Conservation (phyloP, 163 green algal species). For the Dunaliella salina region DNA sequence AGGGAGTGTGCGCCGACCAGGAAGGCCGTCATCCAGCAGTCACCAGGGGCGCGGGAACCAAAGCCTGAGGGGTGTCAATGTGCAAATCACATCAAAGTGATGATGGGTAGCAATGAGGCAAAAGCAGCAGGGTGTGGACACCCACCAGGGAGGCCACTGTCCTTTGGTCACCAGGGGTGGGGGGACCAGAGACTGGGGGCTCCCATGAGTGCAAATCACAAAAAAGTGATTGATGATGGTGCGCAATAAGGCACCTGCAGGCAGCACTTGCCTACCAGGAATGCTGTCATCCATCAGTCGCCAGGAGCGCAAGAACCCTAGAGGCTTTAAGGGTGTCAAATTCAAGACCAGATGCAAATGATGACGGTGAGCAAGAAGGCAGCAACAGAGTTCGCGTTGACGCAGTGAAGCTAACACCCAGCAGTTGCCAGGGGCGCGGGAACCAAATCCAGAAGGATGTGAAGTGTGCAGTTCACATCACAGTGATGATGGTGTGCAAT, state of each 20-base stretch:
- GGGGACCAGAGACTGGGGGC: no score
- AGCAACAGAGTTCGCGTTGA: slow-evolving; percentile 59
- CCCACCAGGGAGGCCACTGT: slow-evolving; percentile 51
- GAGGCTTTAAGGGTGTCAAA: slow-evolving; percentile 53
- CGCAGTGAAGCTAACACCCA: slow-evolving; percentile 55
- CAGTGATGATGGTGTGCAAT: no score
- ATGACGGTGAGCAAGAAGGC: no score
- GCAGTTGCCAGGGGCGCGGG: slow-evolving; percentile 63
- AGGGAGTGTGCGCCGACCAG: slow-evolving; percentile 66
- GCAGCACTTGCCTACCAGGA: slow-evolving; percentile 62
- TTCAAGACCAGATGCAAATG: no score
- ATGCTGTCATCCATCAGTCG: slow-evolving; percentile 61
- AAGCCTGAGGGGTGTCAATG: slow-evolving; percentile 50
- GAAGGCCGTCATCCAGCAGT: slow-evolving; percentile 63
- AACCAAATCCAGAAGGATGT: slow-evolving; percentile 61
- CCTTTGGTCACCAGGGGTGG: slow-evolving; percentile 62
- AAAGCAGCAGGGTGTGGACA: slow-evolving; percentile 53
- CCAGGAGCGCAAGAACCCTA: slow-evolving; percentile 63
- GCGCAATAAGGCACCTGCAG: no score
- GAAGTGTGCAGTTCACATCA: no score
- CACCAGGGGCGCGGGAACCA: slow-evolving; percentile 56
- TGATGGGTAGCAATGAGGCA: not conserved
- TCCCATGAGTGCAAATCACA: no score
- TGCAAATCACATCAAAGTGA: not conserved
- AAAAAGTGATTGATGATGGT: no score